phyloP scores from a whole-genome alignment of 495 filamentous ascomycete species.

The Margaritispora aquatica region DNA sequence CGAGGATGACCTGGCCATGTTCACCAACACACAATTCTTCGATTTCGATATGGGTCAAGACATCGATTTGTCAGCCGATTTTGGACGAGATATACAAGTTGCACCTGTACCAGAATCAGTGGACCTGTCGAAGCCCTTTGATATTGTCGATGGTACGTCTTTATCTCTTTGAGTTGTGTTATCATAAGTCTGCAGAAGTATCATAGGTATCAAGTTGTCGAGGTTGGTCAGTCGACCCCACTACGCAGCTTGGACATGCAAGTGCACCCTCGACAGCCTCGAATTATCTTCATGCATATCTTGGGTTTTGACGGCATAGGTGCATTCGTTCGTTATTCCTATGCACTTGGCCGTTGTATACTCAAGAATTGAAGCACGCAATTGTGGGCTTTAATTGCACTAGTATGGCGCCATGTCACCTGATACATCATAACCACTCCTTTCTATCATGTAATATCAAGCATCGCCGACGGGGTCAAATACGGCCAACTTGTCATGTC shows the following conservation, averaged over 20 bases:
- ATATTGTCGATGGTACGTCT: neutral
- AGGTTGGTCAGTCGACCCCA: neutral
- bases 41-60: constrained; percentile 67
- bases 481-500: neutral
- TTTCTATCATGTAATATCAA: neutral
- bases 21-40: constrained; percentile 92
- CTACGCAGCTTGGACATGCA: neutral
- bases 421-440: constrained; percentile 2
- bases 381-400: neutral
- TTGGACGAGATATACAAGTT: constrained; percentile 4
- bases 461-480: neutral
- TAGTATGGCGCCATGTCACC: constrained; percentile 19
- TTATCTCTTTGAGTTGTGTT: neutral
- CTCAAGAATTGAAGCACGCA: neutral
- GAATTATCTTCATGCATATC: neutral
- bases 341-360: neutral
- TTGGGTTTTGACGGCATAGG: neutral
- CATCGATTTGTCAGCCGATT: constrained; percentile 22
- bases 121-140: constrained; percentile 10
- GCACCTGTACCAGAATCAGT: constrained; percentile 6
- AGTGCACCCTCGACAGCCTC: neutral
- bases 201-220: no score
- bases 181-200: neutral
- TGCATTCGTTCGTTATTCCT: no score
- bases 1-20: constrained; percentile 75